phyloP scores from a whole-genome alignment of 176 grass and related monocot species.

The maize (Zea mays) region DNA sequence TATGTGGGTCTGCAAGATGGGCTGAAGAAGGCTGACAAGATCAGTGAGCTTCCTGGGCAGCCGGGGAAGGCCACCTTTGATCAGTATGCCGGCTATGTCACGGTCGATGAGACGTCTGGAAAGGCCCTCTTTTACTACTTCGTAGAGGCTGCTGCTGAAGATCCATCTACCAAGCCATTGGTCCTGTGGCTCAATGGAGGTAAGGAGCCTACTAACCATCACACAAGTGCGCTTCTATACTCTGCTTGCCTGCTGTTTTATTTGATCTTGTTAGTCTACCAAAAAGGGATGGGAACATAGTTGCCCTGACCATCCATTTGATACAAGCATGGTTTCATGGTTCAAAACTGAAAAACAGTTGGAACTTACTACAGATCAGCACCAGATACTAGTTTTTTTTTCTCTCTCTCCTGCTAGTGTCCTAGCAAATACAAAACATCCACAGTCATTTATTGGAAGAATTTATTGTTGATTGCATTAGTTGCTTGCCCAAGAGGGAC shows the following conservation, averaged over 20 bases:
- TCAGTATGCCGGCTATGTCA: conserved; percentile 67
- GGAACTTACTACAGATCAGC: neutral
- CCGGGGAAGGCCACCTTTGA: conserved; percentile 37
- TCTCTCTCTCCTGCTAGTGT: neutral
- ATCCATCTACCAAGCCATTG: conserved; percentile 51
- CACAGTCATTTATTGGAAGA: neutral
- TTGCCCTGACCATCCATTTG: conserved; percentile 13
- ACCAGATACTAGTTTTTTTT: neutral
- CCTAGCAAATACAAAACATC: neutral
- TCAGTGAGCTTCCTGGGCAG: conserved; percentile 59
- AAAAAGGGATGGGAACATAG: conserved; percentile 10
- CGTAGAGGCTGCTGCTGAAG: conserved; percentile 35
- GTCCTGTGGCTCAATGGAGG: conserved; percentile 76
- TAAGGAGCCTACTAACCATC: conserved; percentile 25
- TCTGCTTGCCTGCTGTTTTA: conserved; percentile 6
- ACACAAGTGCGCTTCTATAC: conserved; percentile 4
- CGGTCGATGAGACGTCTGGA: conserved; percentile 40
- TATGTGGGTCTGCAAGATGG: conserved; percentile 32
- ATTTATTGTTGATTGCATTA: neutral
- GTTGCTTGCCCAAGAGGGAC: neutral
- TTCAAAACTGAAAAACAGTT: conserved; percentile 21
- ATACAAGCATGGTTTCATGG: neutral
- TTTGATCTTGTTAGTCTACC: conserved; percentile 11
- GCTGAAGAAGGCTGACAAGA: conserved; percentile 48
- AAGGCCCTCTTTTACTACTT: conserved; percentile 73